Conservation (phyloP, 768 basidiomycete species). For the Leccinum subtestaceum region DNA sequence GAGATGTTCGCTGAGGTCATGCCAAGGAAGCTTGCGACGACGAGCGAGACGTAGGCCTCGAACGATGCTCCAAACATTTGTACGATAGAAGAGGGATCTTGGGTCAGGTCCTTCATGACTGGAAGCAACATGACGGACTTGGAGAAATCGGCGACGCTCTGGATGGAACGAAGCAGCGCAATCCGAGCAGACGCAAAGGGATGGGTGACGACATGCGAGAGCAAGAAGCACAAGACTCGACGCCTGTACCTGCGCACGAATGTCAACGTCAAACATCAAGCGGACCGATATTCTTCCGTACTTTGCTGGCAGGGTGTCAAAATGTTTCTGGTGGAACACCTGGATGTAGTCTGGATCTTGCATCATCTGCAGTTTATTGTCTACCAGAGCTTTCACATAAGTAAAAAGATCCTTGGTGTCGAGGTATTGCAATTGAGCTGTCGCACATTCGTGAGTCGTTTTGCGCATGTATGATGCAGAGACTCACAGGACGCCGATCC, state of each 20-base stretch:
- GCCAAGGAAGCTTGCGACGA: conserved; percentile 51
- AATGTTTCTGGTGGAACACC: conserved; percentile 58
- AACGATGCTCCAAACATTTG: conserved; percentile 41
- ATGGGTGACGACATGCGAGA: conserved; percentile 74
- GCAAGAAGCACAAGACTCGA: conserved; percentile 68
- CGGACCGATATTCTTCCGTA: conserved; percentile 26
- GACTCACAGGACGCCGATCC: conserved; percentile 55
- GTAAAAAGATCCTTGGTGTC: conserved; percentile 59
- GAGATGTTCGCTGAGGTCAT: conserved; percentile 41
- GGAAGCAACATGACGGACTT: conserved; percentile 60
- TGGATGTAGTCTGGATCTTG: conserved; percentile 60
- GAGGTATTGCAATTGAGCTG: conserved; percentile 61
- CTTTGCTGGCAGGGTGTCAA: conserved; percentile 47
- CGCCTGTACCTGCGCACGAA: conserved; percentile 55
- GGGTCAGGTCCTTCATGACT: conserved; percentile 43
- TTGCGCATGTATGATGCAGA: background rate
- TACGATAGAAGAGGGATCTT: conserved; percentile 21
- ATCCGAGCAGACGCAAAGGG: conserved; percentile 46
- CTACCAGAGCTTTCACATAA: conserved; percentile 53
- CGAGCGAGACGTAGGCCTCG: conserved; percentile 31
- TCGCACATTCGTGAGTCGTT: conserved; percentile 21
- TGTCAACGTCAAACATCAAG: conserved; percentile 29
- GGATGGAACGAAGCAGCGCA: conserved; percentile 48
- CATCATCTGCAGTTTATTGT: conserved; percentile 51
- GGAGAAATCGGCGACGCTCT: conserved; percentile 38